These are phyloP conservation scores for Sordaria brevicollis DNA, from an alignment of 495 filamentous ascomycete genomes.

Conservation along the genomic window DNA sequence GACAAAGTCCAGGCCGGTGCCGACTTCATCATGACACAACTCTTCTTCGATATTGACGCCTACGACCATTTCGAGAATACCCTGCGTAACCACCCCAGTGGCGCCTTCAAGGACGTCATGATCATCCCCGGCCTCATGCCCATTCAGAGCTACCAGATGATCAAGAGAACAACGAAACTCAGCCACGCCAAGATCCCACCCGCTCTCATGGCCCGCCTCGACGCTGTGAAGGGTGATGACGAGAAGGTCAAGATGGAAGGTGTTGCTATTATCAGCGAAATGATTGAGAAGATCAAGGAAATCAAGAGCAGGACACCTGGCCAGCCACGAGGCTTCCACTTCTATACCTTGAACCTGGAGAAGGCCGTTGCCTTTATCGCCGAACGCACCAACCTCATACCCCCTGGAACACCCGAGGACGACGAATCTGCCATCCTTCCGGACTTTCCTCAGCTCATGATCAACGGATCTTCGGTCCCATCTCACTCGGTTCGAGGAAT, in stretches of 20 bases:
- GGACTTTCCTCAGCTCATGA: slow-evolving; percentile 22
- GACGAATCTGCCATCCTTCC: slow-evolving; percentile 25
- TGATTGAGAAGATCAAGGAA: slow-evolving; percentile 59
- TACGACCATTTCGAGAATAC: slow-evolving; percentile 70
- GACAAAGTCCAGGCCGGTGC: slow-evolving; percentile 88
- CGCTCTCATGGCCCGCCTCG: slow-evolving; percentile 56
- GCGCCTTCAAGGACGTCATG: slow-evolving; percentile 74
- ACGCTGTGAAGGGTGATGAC: slow-evolving; percentile 77
- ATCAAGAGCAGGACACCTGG: slow-evolving; percentile 37
- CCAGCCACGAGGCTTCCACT: slow-evolving; percentile 75
- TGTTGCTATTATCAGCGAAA: slow-evolving; percentile 60
- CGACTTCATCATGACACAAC: slow-evolving; percentile 98
- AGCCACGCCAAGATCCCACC: slow-evolving; percentile 76
- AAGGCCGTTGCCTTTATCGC: slow-evolving; percentile 92
- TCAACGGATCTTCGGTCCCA: slow-evolving; percentile 22
- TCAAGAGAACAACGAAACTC: slow-evolving; percentile 89
- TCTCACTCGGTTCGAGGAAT: slow-evolving; percentile 6
- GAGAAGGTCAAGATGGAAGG: slow-evolving; percentile 76
- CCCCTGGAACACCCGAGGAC: slow-evolving; percentile 36
- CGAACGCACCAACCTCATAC: slow-evolving; percentile 76
- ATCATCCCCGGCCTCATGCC: slow-evolving; percentile 97
- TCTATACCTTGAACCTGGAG: slow-evolving; percentile 94
- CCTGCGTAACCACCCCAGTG: slow-evolving; percentile 73
- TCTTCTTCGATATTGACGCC: slow-evolving; percentile 83
- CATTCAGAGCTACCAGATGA: slow-evolving; percentile 91